Conservation (phyloP, 2,329 filamentous ascomycete species). For the Ophiostoma angusticollis region DNA sequence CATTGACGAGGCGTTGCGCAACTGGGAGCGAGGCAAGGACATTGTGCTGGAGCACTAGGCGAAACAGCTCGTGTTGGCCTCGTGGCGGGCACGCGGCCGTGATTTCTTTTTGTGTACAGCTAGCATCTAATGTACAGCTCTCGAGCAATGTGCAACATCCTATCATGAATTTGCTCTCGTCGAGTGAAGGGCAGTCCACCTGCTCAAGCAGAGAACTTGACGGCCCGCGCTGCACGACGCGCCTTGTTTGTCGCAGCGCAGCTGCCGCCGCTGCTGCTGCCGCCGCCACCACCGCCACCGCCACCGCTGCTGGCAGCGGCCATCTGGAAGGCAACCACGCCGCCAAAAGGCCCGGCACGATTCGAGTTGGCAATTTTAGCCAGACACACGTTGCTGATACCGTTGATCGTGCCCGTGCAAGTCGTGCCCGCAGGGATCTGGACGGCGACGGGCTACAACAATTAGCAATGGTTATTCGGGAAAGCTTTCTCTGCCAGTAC, state of each 20-base stretch:
- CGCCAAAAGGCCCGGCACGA: conserved; percentile 28
- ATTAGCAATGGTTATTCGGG: conserved; percentile 21
- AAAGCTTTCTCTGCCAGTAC: too few relatives aligned
- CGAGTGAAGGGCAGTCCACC: too few relatives aligned
- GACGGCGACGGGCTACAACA: conserved; percentile 24
- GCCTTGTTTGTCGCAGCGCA: background rate
- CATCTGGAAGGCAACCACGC: conserved; percentile 28
- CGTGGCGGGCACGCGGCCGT: too few relatives aligned
- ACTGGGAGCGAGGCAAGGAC: conserved; percentile 70
- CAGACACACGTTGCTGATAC: conserved; percentile 26
- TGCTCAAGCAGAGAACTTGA: background rate
- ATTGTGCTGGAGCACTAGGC: conserved; percentile 40
- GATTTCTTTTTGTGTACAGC: too few relatives aligned
- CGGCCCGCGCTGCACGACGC: background rate
- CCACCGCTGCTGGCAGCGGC: conserved; percentile 11
- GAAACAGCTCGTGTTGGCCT: too few relatives aligned
- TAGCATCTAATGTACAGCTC: too few relatives aligned
- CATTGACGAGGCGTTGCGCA: conserved; percentile 63
- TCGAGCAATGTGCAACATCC: too few relatives aligned
- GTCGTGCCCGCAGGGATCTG: conserved; percentile 25
- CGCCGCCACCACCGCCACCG: too few relatives aligned
- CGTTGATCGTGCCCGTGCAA: conserved; percentile 25
- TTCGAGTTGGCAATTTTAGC: conserved; percentile 31
- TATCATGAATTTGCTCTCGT: too few relatives aligned
- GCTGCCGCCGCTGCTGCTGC: background rate